Evolutionary conservation across 352 stramenopile species (phyloP).

Genomic region (Pythium graminicola): DNA sequence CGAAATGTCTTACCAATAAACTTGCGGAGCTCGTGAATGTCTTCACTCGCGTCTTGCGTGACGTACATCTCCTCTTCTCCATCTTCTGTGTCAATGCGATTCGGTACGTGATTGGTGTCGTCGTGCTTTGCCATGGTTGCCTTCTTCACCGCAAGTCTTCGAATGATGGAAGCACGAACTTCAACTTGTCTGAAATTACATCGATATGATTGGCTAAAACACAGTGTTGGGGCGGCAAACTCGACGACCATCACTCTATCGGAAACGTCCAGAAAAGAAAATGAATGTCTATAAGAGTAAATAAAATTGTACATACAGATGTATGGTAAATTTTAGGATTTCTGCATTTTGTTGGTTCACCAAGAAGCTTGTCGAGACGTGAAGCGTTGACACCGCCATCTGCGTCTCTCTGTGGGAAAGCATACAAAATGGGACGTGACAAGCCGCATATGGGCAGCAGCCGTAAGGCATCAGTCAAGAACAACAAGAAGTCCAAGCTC

Average conservation of each 20-base stretch:
- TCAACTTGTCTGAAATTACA: neutral
- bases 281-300: neutral
- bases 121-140: constrained; percentile 2
- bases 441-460: constrained; percentile 19
- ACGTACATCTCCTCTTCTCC: neutral
- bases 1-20: constrained; percentile 42
- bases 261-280: neutral
- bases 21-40: constrained; percentile 58
- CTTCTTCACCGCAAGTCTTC: neutral
- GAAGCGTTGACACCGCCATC: neutral
- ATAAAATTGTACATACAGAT: neutral
- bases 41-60: constrained; percentile 17
- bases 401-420: too few species aligned
- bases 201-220: constrained; percentile 20
- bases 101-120: neutral
- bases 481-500: constrained; percentile 83
- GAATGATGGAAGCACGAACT: constrained; percentile 11
- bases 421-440: constrained; percentile 25
- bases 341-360: constrained; percentile 5
- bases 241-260: constrained; percentile 15
- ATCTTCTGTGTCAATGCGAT: constrained; percentile 3
- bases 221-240: constrained; percentile 1
- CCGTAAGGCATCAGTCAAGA: constrained; percentile 40
- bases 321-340: neutral
- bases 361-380: too few species aligned